Percentiles rank a stretch among this genome's conserved stretches.
phyloP scores from a whole-genome alignment of 352 stramenopile species.

The Phytopythium sindhum region DNA sequence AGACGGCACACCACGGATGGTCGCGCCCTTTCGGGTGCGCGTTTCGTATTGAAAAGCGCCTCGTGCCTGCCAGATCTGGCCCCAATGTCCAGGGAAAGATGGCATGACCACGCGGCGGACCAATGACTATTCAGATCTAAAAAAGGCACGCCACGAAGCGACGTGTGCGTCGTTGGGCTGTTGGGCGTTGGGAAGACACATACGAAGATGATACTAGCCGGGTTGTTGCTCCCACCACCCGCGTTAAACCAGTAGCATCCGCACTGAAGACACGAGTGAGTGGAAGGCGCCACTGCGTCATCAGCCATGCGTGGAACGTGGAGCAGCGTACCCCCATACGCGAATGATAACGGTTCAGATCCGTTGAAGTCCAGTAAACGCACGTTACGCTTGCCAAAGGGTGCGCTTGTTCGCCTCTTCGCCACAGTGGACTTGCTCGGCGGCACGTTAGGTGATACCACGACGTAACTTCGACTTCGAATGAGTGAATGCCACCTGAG shows the following conservation, averaged over 20 bases:
- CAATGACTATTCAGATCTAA: neutral
- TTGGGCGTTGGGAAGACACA: neutral
- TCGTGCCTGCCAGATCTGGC: neutral
- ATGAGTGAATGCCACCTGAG: neutral
- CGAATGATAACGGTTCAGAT: neutral
- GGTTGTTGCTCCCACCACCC: too few relatives aligned
- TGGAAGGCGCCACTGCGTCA: too few relatives aligned
- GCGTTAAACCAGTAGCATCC: too few relatives aligned
- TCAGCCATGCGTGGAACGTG: neutral
- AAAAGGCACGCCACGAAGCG: neutral
- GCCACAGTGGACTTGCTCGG: too few relatives aligned
- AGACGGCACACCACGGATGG: too few relatives aligned
- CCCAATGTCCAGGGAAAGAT: neutral
- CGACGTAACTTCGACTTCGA: neutral
- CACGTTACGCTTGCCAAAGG: neutral
- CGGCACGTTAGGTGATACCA: neutral
- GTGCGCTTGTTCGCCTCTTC: neutral
- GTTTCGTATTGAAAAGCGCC: too few relatives aligned
- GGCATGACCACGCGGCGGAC: neutral
- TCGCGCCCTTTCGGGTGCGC: too few relatives aligned
- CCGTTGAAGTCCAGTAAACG: neutral
- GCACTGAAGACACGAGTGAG: too few relatives aligned
- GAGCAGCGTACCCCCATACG: neutral
- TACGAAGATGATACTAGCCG: neutral
- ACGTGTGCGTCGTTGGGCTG: neutral